Base-by-base conservation (phyloP, 73 alveolate species). In the Stentor coeruleus region DNA sequence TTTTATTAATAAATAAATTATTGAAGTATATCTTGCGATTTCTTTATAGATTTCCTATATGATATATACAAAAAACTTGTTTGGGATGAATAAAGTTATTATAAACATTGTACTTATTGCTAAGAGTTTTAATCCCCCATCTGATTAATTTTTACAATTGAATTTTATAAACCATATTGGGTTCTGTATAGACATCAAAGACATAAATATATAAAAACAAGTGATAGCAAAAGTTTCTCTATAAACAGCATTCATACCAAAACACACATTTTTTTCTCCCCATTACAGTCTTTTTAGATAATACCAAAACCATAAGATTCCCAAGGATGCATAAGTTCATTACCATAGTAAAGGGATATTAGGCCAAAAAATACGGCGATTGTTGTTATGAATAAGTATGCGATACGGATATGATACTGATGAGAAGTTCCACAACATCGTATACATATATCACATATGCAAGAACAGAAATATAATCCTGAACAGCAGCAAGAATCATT, bases 401-500 rank as follows among this genome's bases (percentile, higher is more conserved):
- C 73, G 15, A 57, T 20, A n/a, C 73, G 15, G 35, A 57, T 57
- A 57, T 57, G 73, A n/a, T 57, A 31, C 73, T 57, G 15, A 57
- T 57, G 73, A 57, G 73, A 57, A 57, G 73, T 57, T 20, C 73
- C 28, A 31, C 73, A 57, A 31, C 73, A 57, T 31, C 73, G 73
- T 31, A 57, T 57, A 57, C 73, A 57, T 20, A n/a, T 20, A 31
- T 31, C 73, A 57, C 73, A 57, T 57, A 57, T 20, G 28, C 73
- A 57, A 57, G 73, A 57, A 57, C 73, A 57, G 28, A n/a, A 57
- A 2, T n/a, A n/a, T 57, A 20, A n/a, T 20, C 73, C 73, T 20
- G 73, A n/a, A 57, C 73, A 57, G 73, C 73, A 57, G 35, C 15
- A 57, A 1, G 73, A n/a, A 57, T 31, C 73, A n/a, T n/a, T n/a